phyloP scores from a whole-genome alignment of 2,329 filamentous ascomycete genomes.

The Monosporascus sp. region DNA sequence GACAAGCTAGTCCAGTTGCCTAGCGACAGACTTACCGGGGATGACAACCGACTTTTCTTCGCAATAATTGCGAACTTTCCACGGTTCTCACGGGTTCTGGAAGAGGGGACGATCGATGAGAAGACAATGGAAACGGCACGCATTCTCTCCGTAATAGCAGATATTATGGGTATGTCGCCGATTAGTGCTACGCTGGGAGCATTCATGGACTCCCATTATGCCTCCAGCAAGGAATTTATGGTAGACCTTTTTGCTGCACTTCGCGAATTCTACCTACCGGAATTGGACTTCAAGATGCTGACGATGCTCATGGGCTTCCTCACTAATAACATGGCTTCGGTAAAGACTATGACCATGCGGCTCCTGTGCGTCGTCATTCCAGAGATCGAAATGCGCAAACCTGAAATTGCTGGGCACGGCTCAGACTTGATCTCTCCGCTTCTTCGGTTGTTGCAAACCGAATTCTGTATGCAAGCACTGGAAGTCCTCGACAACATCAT shows the following conservation, averaged over 20 bases:
- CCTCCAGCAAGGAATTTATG: constrained; percentile 69
- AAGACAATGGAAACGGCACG: constrained; percentile 59
- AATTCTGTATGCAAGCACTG: constrained; percentile 87
- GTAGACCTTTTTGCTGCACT: constrained; percentile 68
- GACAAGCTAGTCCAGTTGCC: constrained; percentile 75
- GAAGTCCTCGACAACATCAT: constrained; percentile 93
- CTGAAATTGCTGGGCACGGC: constrained; percentile 83
- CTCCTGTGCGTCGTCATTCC: constrained; percentile 80
- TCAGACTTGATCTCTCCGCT: constrained; percentile 94
- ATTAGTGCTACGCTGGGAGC: constrained; percentile 65
- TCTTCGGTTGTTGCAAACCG: constrained; percentile 81
- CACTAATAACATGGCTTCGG: constrained; percentile 83
- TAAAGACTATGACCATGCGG: constrained; percentile 89
- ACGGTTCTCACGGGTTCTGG: constrained; percentile 73
- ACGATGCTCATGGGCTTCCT: constrained; percentile 88
- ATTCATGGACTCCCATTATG: constrained; percentile 63
- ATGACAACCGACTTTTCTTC: constrained; percentile 77
- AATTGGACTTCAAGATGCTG: constrained; percentile 76
- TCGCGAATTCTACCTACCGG: constrained; percentile 72
- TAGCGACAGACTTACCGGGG: constrained; percentile 73
- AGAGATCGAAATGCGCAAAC: constrained; percentile 86
- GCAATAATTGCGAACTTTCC: constrained; percentile 89
- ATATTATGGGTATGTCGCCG: constrained; percentile 61
- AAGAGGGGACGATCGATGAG: constrained; percentile 53
- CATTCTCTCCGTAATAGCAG: constrained; percentile 65